Base-by-base conservation (phyloP, 164 flowering plant genomes). In the Dillenia suffruticosa region DNA sequence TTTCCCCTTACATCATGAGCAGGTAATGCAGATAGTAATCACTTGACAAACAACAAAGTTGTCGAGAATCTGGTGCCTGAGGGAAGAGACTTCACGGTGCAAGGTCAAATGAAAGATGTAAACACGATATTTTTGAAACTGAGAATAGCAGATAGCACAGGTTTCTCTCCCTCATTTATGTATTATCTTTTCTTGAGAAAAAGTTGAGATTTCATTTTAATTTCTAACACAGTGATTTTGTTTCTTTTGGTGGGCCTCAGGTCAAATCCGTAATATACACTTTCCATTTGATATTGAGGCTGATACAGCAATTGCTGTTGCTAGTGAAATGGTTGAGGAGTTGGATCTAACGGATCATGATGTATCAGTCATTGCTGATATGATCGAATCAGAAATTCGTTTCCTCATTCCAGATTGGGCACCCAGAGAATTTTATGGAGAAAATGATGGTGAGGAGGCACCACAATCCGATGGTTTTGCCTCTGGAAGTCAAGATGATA, bases 281-380 rank as follows among this genome's bases (percentile, higher is more conserved):
- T 95, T 95, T 62, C 98, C 98, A 15, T 95, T 92, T 73, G 90
- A 95, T 70, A 78, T 79, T 64, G 89, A 79, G 64, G 78, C 73
- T 45, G 98, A 92, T 62, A 92, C 97, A 16, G 74, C 98, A 57
- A 65, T 76, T 59, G 73, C 89, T 65, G 98, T 95, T 73, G 99
- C 99, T 40, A 79, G 87, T 65, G 99, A 95, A 84, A 95, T 95
- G 99, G 99, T 95, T 55, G 85, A 87, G 50, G 95, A 92, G 68
- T 71, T 95, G 70, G 90, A 92, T 70, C 78, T 95, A 12, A 85
- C 97, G 9, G 91, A 92, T 72, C 97, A 95, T 70, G 98, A 90
- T 70, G 88, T 87, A 64, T 75, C 97, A 56, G 74, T 82, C 40
- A 88, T 92, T 74, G 87, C 97, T 66, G 86, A 64, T n/a, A 95